A percentile compares a stretch with the other conserved stretches of the same genome.
Evolutionary conservation across 164 flowering plant genomes (phyloP).

Genomic region (Aristolochia fimbriata): DNA sequence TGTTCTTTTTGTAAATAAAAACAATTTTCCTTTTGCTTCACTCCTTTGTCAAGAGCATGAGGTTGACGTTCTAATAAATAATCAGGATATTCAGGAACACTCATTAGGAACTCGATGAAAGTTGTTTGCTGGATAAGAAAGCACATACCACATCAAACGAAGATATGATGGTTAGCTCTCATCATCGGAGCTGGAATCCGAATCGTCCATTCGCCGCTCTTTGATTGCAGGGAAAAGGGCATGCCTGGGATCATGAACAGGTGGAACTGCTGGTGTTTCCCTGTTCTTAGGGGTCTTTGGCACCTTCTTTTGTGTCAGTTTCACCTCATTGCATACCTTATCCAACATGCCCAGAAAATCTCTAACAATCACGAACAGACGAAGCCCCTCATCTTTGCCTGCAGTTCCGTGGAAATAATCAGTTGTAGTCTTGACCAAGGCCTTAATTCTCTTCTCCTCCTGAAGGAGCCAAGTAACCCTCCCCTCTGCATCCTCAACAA

Average conservation of each 20-base stretch:
- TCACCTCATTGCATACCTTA: constrained; percentile 64
- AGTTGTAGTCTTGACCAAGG: constrained; percentile 63
- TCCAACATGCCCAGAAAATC: constrained; percentile 75
- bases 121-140: too few species aligned
- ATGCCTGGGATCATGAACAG: constrained; percentile 26
- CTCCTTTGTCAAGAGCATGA: too few species aligned
- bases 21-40: too few species aligned
- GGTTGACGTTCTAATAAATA: too few species aligned
- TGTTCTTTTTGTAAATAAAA: too few species aligned
- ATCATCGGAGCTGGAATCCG: constrained; percentile 42
- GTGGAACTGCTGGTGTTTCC: constrained; percentile 19
- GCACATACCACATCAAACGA: too few species aligned
- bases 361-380: constrained; percentile 65
- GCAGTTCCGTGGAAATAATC: constrained; percentile 89
- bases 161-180: constrained; percentile 18
- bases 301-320: constrained; percentile 24
- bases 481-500: constrained; percentile 58
- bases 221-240: constrained; percentile 48
- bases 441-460: constrained; percentile 79
- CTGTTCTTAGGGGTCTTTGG: constrained; percentile 20
- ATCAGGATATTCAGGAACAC: too few species aligned
- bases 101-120: too few species aligned
- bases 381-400: constrained; percentile 76
- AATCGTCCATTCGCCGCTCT: constrained; percentile 25
- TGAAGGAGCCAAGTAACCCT: constrained; percentile 42